Base-by-base conservation (phyloP, 164 flowering plant species). In the Vitis amurensis region DNA sequence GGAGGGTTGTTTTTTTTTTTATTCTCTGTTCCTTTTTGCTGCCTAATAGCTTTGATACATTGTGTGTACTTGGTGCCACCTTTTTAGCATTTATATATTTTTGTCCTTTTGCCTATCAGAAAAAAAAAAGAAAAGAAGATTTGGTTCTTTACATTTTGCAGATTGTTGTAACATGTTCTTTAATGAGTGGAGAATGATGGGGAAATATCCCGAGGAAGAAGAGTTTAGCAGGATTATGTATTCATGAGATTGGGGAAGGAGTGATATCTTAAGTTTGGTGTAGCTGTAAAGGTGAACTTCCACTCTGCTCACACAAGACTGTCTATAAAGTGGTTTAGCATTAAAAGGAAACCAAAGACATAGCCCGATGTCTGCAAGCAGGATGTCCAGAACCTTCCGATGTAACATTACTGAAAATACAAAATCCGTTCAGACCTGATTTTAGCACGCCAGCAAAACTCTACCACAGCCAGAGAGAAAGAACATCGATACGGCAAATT, bases 231-330 rank as follows among this genome's bases (percentile, higher is more conserved):
- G 97, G 77, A 91, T 91, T 63, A n/a, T 91, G 97, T 81, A n/a
- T 81, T 86, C 16, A 79, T 91, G 97, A 91, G 76, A 87, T 91
- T 50, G 73, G 76, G 47, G 97, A 88, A 84, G 94, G 89, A 48
- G 94, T 55, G 89, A 83, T 67, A 88, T 27, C 85, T 91, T 55
- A 89, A 88, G 82, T 68, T 91, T 89, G 91, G 69, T 91, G 97
- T 71, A 88, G 94, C 72, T 91, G 97, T 83, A 91, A 88, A 80
- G 94, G 94, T 49, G 97, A 89, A 68, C 97, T 91, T 68, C 92
- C 97, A 63, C 92, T 92, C n/a, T 75, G 91, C 97, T 50, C 97
- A 92, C 74, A n/a, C 71, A 82, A 69, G 92, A 86, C 16, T 92
- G 94, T 83, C 97, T 8, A 76, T 92, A 55, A 92, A 92, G 73